phyloP scores from a whole-genome alignment of 1,139 yeast species.

The Yamadazyma atlantica region DNA sequence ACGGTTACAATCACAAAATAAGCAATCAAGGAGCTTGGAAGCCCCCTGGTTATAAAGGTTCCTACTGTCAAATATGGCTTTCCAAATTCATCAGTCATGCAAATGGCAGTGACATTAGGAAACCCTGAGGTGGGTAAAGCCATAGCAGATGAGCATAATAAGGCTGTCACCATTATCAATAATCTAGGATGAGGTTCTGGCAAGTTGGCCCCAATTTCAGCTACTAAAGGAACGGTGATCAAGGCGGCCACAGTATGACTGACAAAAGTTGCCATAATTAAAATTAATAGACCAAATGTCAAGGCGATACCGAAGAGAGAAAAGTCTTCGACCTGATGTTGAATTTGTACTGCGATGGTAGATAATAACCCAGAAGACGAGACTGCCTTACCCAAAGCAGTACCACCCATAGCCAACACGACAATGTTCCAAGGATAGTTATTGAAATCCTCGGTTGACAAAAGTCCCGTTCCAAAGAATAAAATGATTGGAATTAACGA shows the following conservation, averaged over 20 bases:
- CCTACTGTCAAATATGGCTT: conserved; percentile 80
- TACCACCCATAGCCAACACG: conserved; percentile 76
- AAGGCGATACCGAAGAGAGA: conserved; percentile 60
- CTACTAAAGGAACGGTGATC: conserved; percentile 66
- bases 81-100: conserved; percentile 85
- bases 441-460: conserved; percentile 65
- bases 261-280: conserved; percentile 83
- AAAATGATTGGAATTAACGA: conserved; percentile 65
- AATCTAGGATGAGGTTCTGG: conserved; percentile 57
- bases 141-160: conserved; percentile 74
- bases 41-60: conserved; percentile 83
- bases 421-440: conserved; percentile 79
- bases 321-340: conserved; percentile 53
- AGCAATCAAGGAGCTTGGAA: conserved; percentile 74
- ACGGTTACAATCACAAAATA: conserved; percentile 65
- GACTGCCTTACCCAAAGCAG: conserved; percentile 73
- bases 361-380: conserved; percentile 67
- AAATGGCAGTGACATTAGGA: conserved; percentile 79
- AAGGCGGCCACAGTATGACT: conserved; percentile 79
- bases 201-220: conserved; percentile 63
- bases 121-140: conserved; percentile 76
- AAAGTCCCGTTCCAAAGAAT: conserved; percentile 69
- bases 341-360: conserved; percentile 61
- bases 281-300: conserved; percentile 65
- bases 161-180: conserved; percentile 64